phyloP scores from a whole-genome alignment of 306 rosid genomes.

The Ziziphus jujuba region DNA sequence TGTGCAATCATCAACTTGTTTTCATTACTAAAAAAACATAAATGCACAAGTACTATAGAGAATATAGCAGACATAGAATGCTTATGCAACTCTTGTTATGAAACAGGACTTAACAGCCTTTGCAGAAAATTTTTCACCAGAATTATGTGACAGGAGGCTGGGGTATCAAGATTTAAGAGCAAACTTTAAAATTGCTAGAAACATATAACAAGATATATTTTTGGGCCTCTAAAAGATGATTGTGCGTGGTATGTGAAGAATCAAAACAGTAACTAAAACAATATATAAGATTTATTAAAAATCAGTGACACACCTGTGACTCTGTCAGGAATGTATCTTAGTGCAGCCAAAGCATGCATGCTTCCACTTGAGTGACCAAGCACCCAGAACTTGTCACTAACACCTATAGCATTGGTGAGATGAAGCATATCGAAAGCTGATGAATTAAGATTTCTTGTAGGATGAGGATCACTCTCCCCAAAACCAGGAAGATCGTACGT shows the following conservation, averaged over 20 bases:
- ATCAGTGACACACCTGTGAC: constrained; percentile 60
- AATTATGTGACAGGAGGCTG: background rate
- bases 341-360: constrained; percentile 92
- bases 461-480: constrained; percentile 98
- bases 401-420: constrained; percentile 65
- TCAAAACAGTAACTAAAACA: background rate
- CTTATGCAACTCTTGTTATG: background rate
- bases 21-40: background rate
- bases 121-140: background rate
- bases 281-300: background rate
- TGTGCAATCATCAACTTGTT: background rate
- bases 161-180: background rate
- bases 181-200: background rate
- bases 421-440: constrained; percentile 80
- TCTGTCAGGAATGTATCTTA: constrained; percentile 80
- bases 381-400: constrained; percentile 83
- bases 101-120: background rate
- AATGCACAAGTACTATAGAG: background rate
- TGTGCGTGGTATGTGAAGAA: background rate
- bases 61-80: background rate
- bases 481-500: constrained; percentile 97
- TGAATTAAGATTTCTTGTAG: constrained; percentile 69
- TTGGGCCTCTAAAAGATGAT: background rate
- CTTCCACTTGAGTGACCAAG: constrained; percentile 81
- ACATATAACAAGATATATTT: background rate